These are phyloP conservation scores for Dioscorea alata DNA, from an alignment of 106 monocot species.

Conservation along the genomic window DNA sequence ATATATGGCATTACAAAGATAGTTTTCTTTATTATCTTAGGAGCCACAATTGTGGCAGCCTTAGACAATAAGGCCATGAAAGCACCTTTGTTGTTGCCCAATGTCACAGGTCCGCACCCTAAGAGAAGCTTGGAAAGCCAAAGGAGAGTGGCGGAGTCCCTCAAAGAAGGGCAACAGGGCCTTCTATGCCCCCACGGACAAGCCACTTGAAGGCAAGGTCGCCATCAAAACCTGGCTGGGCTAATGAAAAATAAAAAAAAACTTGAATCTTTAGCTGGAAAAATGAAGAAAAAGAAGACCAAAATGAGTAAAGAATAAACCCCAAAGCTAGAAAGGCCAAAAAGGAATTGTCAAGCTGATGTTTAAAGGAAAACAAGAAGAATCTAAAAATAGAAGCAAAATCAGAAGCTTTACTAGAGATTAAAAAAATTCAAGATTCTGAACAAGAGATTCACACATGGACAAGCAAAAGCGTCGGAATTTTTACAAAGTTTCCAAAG, in stretches of 20 bases:
- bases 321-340: too few relatives aligned
- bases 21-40: constrained; percentile 31
- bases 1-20: too few relatives aligned
- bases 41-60: constrained; percentile 57
- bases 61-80: constrained; percentile 38
- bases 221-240: background rate
- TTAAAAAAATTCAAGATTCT: too few relatives aligned
- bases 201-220: background rate
- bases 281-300: background rate
- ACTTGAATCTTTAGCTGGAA: background rate
- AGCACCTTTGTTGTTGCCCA: constrained; percentile 17
- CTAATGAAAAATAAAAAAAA: background rate
- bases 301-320: background rate
- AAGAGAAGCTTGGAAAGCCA: background rate
- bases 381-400: background rate
- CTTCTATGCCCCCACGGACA: background rate
- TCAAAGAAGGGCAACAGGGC: constrained; percentile 17
- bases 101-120: background rate
- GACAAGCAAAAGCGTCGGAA: too few relatives aligned
- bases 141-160: constrained; percentile 31
- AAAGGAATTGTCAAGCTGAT: too few relatives aligned
- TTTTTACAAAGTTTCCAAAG: too few relatives aligned
- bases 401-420: too few relatives aligned
- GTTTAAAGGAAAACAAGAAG: background rate
- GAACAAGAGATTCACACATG: too few relatives aligned